A percentile compares a stretch with the other conserved stretches of the same genome.
Evolutionary conservation across 805 yeast genomes (phyloP).

Genomic region (Kluyveromyces nonfermentans): DNA sequence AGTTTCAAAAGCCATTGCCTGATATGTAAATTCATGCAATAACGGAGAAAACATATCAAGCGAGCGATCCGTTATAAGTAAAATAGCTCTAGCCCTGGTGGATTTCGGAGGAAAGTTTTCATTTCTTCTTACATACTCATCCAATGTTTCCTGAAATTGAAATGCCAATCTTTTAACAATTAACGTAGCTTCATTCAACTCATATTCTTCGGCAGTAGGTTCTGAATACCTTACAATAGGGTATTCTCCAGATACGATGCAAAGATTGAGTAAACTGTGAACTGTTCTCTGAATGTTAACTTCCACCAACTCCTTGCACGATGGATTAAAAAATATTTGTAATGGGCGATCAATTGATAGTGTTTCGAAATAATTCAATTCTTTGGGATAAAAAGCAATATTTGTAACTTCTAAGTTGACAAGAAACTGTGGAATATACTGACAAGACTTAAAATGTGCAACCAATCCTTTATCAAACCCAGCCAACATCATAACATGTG

Average conservation of each 20-base stretch:
- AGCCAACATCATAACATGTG: slow-evolving; percentile 67
- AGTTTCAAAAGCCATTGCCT: slow-evolving; percentile 83
- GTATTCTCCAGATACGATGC: slow-evolving; percentile 76
- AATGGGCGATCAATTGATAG: slow-evolving; percentile 53
- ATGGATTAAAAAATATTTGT: slow-evolving; percentile 60
- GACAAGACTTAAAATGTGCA: slow-evolving; percentile 21
- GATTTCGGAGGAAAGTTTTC: slow-evolving; percentile 53
- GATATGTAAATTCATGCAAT: slow-evolving; percentile 83
- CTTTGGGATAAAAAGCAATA: slow-evolving; percentile 54
- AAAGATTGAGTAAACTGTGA: slow-evolving; percentile 54
- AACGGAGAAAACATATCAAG: slow-evolving; percentile 77
- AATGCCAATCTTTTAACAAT: slow-evolving; percentile 64
- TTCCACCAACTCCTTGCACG: slow-evolving; percentile 52
- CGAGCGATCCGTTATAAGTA: slow-evolving; percentile 75
- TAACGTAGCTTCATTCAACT: slow-evolving; percentile 43
- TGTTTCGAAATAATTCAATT: slow-evolving; percentile 56
- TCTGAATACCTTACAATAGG: slow-evolving; percentile 71
- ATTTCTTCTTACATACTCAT: slow-evolving; percentile 62
- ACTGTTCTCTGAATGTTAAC: slow-evolving; percentile 53
- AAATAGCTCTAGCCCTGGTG: slow-evolving; percentile 58
- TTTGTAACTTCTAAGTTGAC: slow-evolving; percentile 34
- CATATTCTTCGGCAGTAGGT: slow-evolving; percentile 40
- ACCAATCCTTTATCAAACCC: slow-evolving; percentile 34
- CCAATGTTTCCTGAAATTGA: slow-evolving; percentile 60
- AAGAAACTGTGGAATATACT: slow-evolving; percentile 22